Base-by-base conservation (phyloP, 495 filamentous ascomycete genomes). In the Penicillium longicatenatum region DNA sequence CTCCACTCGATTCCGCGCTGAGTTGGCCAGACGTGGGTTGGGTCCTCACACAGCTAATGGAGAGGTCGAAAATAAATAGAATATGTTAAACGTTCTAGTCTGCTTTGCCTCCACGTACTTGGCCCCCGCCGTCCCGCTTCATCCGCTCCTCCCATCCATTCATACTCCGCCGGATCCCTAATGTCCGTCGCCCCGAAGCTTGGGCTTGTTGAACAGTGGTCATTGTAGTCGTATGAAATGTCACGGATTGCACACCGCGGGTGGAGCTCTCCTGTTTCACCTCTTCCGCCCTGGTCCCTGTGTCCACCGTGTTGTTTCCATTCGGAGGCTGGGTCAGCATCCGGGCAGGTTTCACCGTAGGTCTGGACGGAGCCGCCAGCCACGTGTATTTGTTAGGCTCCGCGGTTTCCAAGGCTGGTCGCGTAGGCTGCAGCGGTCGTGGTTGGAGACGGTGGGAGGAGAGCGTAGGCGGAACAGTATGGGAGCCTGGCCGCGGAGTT, bases 91-190 rank as follows among this genome's bases (percentile, higher is more conserved):
- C 12, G 7, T 8, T 17, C 48, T 37, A 51, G n/a, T 17, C 48
- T 29, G 8, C 3, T 30, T 29, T 22, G 6, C 24, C 57, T 55
- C 45, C 66, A 45, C 54, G 54, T 26, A 43, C 53, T 54, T 51
- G 51, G 39, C 64, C 65, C 53, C 60, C 58, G 53, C 60, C 55
- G 53, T 58, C 71, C 60, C 70, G 65, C 60, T 76, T 77, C 77
- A 79, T 79, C 61, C 74, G 68, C 22, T 76, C 73, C 46, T 74
- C 67, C 81, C 81, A 84, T 50, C 82, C 82, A 58, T 82, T 79
- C 73, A 87, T 75, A 53, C 79, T 84, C 50, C 84, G 75, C 50
- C 84, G 76, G 52, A 82, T 77, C 5, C 85, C 85, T 52, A 86
- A 58, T n/a, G 83, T 85, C 67, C 73, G 80, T 48, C 77, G 69